Percentiles rank a stretch among this genome's conserved stretches.
Conservation (phyloP, 768 basidiomycete species). For the Kwoniella sp. region DNA sequence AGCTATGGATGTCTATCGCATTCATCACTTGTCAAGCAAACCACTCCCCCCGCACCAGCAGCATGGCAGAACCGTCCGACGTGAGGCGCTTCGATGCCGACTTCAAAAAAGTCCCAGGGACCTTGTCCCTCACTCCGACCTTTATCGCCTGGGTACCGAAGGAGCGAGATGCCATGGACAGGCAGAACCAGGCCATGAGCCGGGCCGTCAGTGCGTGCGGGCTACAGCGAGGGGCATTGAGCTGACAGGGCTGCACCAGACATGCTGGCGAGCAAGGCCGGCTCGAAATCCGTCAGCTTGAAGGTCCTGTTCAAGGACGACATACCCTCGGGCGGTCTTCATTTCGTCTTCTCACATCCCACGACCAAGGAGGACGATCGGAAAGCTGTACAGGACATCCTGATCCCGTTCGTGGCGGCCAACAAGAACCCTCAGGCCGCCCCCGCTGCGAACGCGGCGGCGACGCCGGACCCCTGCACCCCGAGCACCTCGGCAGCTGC, state of each 20-base stretch:
- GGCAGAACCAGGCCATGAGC: constrained; percentile 36
- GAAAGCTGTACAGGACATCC: constrained; percentile 39
- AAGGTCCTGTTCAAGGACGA: constrained; percentile 48
- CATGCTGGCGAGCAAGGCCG: constrained; percentile 48
- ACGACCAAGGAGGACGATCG: constrained; percentile 30
- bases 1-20: too few species aligned
- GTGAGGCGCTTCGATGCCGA: constrained; percentile 18
- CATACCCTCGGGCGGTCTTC: constrained; percentile 40
- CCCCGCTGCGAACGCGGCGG: constrained; percentile 3
- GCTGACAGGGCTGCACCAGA: constrained; percentile 21
- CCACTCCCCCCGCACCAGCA: too few species aligned
- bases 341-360: constrained; percentile 44
- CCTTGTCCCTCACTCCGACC: constrained; percentile 26
- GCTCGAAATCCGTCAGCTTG: constrained; percentile 38
- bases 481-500: constrained; percentile 11
- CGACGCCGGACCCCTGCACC: background rate
- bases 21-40: too few species aligned
- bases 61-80: too few species aligned
- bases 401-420: constrained; percentile 41
- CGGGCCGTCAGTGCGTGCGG: constrained; percentile 30
- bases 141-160: constrained; percentile 39
- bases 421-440: constrained; percentile 25
- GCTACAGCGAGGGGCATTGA: background rate
- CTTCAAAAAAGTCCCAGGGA: constrained; percentile 37
- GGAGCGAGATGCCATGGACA: constrained; percentile 28